Conservation (phyloP, 257 asterid species). For the Capsicum pubescens region DNA sequence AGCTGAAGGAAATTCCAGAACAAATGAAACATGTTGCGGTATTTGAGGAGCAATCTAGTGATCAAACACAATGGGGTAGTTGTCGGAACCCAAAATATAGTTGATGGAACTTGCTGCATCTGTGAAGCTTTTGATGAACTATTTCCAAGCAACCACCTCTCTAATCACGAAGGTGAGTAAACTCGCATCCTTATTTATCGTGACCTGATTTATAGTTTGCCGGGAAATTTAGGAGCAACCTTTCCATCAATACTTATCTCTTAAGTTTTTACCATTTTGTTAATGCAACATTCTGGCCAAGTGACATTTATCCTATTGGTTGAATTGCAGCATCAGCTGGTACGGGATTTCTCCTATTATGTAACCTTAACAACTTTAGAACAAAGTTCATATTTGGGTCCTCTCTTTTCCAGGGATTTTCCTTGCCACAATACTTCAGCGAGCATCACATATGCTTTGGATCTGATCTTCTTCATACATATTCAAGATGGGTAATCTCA, state of each 20-base stretch:
- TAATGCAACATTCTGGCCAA: not conserved
- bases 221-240: constrained; percentile 72
- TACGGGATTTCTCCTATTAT: constrained; percentile 73
- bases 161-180: too few species aligned
- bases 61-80: not conserved
- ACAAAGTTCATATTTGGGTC: constrained; percentile 69
- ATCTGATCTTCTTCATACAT: constrained; percentile 51
- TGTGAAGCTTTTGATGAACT: too few species aligned
- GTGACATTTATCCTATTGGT: not conserved
- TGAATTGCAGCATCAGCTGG: constrained; percentile 74
- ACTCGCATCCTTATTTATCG: too few species aligned
- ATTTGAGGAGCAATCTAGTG: not conserved
- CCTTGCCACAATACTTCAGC: constrained; percentile 65
- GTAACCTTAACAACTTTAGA: constrained; percentile 82
- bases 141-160: too few species aligned
- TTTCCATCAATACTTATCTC: constrained; percentile 66
- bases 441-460: constrained; percentile 46
- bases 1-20: constrained; percentile 19
- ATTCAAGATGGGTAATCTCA: constrained; percentile 60
- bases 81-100: not conserved
- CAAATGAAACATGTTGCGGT: not conserved
- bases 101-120: not conserved
- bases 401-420: constrained; percentile 69
- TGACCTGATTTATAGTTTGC: not conserved
- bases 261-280: not conserved